Percentiles rank a stretch among this genome's conserved stretches.
phyloP scores from a whole-genome alignment of 2,329 filamentous ascomycete genomes.

The Colletotrichum australisinense region DNA sequence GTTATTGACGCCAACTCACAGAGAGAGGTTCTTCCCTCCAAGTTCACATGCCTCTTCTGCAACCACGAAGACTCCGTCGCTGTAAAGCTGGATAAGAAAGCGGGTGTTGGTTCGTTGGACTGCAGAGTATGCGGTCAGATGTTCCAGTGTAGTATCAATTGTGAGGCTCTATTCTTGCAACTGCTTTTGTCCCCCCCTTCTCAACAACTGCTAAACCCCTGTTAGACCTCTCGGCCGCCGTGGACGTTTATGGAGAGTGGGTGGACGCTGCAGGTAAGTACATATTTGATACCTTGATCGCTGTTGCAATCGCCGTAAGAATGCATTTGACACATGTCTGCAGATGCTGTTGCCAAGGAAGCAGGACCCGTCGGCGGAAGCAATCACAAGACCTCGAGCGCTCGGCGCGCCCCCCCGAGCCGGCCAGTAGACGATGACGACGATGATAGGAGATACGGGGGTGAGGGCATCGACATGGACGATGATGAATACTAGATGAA shows the following conservation, averaged over 20 bases:
- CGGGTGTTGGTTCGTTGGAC: slow-evolving; percentile 83
- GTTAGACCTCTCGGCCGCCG: slow-evolving; percentile 85
- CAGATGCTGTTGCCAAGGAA: slow-evolving; percentile 64
- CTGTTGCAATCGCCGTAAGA: neutral
- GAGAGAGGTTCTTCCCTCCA: slow-evolving; percentile 79
- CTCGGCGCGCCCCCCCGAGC: slow-evolving; percentile 33
- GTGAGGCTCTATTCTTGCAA: slow-evolving; percentile 60
- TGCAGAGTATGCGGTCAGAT: slow-evolving; percentile 95
- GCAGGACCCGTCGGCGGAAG: slow-evolving; percentile 39
- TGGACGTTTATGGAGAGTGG: slow-evolving; percentile 98
- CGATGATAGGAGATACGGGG: slow-evolving; percentile 62
- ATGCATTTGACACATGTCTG: neutral
- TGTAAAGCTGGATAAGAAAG: slow-evolving; percentile 94
- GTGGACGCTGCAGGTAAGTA: slow-evolving; percentile 80
- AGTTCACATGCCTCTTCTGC: slow-evolving; percentile 98
- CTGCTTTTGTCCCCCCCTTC: slow-evolving; percentile 14
- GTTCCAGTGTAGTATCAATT: slow-evolving; percentile 94
- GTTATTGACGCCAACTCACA: slow-evolving; percentile 43
- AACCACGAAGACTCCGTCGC: slow-evolving; percentile 95
- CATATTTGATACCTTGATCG: neutral
- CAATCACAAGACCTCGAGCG: slow-evolving; percentile 23
- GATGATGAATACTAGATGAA: slow-evolving; percentile 66
- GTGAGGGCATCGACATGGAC: slow-evolving; percentile 63
- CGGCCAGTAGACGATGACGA: slow-evolving; percentile 55
- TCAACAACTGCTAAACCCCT: slow-evolving; percentile 33